These are phyloP conservation scores for Paradendryphiella salina DNA, from an alignment of 2,329 filamentous ascomycete species.

Conservation along the genomic window DNA sequence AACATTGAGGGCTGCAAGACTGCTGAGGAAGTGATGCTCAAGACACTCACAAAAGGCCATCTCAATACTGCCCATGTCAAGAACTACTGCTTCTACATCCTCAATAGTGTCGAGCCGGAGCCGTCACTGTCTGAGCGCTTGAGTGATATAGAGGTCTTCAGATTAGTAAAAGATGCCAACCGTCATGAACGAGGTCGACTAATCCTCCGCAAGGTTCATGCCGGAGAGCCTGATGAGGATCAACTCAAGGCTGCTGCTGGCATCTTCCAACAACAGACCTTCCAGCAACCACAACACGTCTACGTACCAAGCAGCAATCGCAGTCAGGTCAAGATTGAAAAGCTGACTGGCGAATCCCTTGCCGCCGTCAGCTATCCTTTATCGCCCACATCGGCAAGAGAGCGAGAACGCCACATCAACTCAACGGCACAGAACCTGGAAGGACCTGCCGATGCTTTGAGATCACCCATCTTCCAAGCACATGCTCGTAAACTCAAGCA, in stretches of 20 bases:
- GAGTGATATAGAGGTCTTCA: conserved; percentile 84
- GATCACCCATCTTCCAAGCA: conserved; percentile 46
- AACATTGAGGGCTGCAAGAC: conserved; percentile 90
- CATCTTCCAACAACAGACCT: conserved; percentile 82
- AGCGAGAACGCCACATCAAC: conserved; percentile 69
- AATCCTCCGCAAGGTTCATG: conserved; percentile 89
- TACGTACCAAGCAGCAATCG: conserved; percentile 68
- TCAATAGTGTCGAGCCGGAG: conserved; percentile 82
- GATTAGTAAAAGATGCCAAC: conserved; percentile 83
- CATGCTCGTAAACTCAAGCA: conserved; percentile 65
- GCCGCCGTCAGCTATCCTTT: conserved; percentile 83
- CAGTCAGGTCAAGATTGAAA: conserved; percentile 85
- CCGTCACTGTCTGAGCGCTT: conserved; percentile 79
- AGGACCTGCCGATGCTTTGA: conserved; percentile 36
- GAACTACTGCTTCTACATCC: conserved; percentile 95
- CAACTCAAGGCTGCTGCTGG: conserved; percentile 86
- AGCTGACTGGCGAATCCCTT: conserved; percentile 85
- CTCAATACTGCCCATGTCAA: conserved; percentile 88
- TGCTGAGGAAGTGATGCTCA: conserved; percentile 88
- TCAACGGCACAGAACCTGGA: conserved; percentile 55
- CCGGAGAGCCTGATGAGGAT: conserved; percentile 82
- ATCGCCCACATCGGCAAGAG: conserved; percentile 71
- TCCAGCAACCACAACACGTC: conserved; percentile 67
- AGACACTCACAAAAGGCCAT: conserved; percentile 83
- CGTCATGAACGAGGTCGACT: conserved; percentile 86